Conservation (phyloP, 805 yeast genomes). For the Candida berthetii region DNA sequence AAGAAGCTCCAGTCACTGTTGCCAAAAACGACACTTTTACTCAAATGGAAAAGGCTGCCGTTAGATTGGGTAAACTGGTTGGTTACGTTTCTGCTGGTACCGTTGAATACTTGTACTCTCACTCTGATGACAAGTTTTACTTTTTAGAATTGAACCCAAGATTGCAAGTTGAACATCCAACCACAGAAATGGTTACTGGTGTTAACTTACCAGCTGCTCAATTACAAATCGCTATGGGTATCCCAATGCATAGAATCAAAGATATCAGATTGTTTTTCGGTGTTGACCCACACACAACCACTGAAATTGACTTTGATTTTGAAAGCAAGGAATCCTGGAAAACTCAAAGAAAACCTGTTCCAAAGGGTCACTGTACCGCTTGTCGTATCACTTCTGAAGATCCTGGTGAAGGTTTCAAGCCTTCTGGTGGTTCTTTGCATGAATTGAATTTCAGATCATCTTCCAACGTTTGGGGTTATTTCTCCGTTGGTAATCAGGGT, state of each 20-base stretch:
- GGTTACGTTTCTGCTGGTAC: conserved; percentile 99
- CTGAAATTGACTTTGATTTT: conserved; percentile 89
- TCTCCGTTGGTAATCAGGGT: conserved; percentile 94
- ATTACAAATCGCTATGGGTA: conserved; percentile 98
- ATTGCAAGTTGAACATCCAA: conserved; percentile 99
- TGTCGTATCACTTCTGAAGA: conserved; percentile 99
- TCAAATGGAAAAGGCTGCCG: conserved; percentile 96
- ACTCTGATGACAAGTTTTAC: conserved; percentile 90
- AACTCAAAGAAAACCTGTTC: conserved; percentile 87
- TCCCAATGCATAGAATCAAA: conserved; percentile 90
- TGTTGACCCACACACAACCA: conserved; percentile 88
- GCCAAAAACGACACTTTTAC: conserved; percentile 83
- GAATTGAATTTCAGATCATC: conserved; percentile 96
- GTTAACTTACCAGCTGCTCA: conserved; percentile 98
- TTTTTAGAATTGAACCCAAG: conserved; percentile 97
- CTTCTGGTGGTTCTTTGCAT: conserved; percentile 94
- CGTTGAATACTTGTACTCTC: conserved; percentile 93
- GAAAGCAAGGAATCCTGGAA: conserved; percentile 61
- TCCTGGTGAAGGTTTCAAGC: conserved; percentile 99
- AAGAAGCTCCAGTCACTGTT: conserved; percentile 98
- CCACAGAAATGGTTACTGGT: conserved; percentile 99
- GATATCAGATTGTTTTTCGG: conserved; percentile 93
- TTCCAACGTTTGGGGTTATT: conserved; percentile 99
- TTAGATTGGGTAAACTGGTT: conserved; percentile 90
- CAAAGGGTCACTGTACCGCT: conserved; percentile 98